Base-by-base conservation (phyloP, 2,329 filamentous ascomycete genomes). In the Verticillium albo-atrum region DNA sequence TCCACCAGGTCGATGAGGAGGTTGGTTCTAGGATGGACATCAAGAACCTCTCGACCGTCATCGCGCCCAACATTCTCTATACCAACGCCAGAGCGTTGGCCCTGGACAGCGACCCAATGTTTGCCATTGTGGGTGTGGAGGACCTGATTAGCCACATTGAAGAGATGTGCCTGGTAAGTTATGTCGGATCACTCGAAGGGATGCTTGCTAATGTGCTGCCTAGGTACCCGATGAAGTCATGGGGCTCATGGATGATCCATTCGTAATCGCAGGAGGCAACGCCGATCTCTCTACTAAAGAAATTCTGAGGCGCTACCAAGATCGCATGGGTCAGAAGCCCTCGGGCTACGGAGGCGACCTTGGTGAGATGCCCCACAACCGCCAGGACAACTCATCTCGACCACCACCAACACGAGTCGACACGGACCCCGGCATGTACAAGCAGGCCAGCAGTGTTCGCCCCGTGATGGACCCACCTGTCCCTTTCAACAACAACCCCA, bases 11-110 rank as follows among this genome's bases (percentile, higher is more conserved):
- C 15, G 95, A 99, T 68, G 95, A 99, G 69, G 95, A 99, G 72
- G 90, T 90, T 25, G 95, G 95, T 27, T 97, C 94, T 67, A 97
- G 98, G 81, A 99, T 99, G 95, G 95, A 99, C 72, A 90, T 96
- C 57, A 92, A 96, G 78, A 99, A 99, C 70, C 83, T 99, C 63
- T 92, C 95, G 3, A 98, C 96, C 3, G 95, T 99, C 63, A 97
- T 99, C 74, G 93, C 94, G 5, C 95, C 95, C 0, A 99, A 99
- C 68, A 92, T 99, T 62, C 82, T 97, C 14, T 93, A 90, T 67
- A 90, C 89, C 65, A 81, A 80, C 65, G 77, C 83, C 50, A 89
- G 88, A 71, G 82, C 81, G 55, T 80, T 83, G 6, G 85, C 84
- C 51, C 84, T 92, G 64, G 94, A 96, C 66, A 87, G 88, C 68